phyloP scores from a whole-genome alignment of 2,329 filamentous ascomycete species.

The Colletotrichum godetiae region DNA sequence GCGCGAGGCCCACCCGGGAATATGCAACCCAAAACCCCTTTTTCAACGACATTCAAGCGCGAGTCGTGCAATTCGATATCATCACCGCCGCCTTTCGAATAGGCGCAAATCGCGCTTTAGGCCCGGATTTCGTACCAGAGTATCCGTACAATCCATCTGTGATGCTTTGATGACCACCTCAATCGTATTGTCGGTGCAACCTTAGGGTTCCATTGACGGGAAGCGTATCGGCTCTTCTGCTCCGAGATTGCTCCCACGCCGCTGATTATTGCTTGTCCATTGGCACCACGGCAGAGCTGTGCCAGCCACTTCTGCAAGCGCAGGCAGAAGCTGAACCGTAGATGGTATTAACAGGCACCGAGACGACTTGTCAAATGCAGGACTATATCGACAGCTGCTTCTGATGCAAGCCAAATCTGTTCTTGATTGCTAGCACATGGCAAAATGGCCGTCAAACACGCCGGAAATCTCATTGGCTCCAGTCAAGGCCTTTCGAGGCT shows the following conservation, averaged over 20 bases:
- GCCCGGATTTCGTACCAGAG: neutral
- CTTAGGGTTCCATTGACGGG: neutral
- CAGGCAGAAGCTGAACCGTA: too few relatives aligned
- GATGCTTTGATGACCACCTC: neutral
- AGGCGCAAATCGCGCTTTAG: neutral
- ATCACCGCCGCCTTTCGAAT: neutral
- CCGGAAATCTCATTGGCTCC: neutral
- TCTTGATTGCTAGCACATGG: neutral
- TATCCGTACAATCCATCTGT: neutral
- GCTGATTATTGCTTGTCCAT: neutral
- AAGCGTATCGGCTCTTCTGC: neutral
- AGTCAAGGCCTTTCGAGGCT: neutral
- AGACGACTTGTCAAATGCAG: too few relatives aligned
- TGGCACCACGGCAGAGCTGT: neutral
- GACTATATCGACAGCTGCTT: too few relatives aligned
- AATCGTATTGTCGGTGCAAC: neutral
- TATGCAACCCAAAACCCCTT: slow-evolving; percentile 18
- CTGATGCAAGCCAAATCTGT: too few relatives aligned
- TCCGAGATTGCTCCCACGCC: neutral
- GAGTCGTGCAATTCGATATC: neutral
- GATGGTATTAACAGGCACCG: too few relatives aligned
- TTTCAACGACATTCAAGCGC: slow-evolving; percentile 26
- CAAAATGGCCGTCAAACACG: neutral
- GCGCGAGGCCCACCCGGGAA: slow-evolving; percentile 2
- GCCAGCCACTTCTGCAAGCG: too few relatives aligned